Conservation (phyloP, 345 rosid genomes). For the Nephelium lappaceum region DNA sequence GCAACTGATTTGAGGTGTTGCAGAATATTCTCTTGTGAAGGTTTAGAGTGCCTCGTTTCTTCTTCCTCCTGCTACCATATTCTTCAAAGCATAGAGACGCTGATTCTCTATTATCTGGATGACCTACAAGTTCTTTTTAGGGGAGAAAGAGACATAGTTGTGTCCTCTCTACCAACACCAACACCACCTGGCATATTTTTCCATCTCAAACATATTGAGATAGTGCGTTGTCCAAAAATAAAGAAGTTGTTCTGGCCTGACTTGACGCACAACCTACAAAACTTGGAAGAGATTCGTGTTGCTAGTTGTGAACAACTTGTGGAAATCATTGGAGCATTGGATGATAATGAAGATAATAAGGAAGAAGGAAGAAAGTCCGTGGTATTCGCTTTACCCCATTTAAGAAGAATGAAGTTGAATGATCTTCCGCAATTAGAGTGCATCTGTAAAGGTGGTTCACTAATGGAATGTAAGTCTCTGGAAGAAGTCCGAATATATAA, state of each 20-base stretch:
- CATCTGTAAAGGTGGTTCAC: slow-evolving; percentile 7
- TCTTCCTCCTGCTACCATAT: too few species aligned
- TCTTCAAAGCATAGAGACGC: too few species aligned
- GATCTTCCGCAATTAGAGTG: slow-evolving; percentile 14
- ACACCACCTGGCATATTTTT: slow-evolving; percentile 6
- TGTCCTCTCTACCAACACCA: too few species aligned
- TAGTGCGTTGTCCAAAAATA: neutral
- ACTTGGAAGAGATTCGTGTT: slow-evolving; percentile 16
- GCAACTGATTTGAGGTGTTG: too few species aligned
- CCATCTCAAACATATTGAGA: neutral
- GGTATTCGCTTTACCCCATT: too few species aligned
- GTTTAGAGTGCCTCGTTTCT: too few species aligned
- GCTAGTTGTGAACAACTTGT: neutral
- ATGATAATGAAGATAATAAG: neutral
- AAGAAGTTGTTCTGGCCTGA: slow-evolving; percentile 15
- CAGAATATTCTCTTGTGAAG: too few species aligned
- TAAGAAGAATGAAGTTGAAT: neutral
- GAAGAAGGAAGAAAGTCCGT: neutral
- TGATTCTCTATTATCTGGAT: too few species aligned
- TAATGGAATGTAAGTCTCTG: neutral
- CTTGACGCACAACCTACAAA: slow-evolving; percentile 14
- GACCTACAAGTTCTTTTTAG: too few species aligned
- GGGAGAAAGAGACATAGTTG: too few species aligned
- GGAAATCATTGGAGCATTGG: slow-evolving; percentile 29
- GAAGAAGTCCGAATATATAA: neutral